Base-by-base conservation (phyloP, 2,329 filamentous ascomycete genomes). In the Mycogone perniciosa region DNA sequence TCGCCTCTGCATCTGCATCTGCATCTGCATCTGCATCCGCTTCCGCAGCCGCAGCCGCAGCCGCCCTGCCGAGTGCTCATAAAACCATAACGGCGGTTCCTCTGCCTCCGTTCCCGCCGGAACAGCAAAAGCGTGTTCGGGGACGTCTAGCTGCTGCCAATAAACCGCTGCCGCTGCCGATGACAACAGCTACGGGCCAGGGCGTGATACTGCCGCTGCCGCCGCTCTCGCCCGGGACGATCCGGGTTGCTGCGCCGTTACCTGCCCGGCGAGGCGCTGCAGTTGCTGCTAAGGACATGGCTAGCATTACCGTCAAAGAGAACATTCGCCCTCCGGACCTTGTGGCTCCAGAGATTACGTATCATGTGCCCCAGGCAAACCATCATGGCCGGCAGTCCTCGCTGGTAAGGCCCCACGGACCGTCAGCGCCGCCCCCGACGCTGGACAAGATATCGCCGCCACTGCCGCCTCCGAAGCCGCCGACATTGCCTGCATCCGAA, bases 281-380 rank as follows among this genome's bases (percentile, higher is more conserved):
- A 30, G 42, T 45, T 37, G 52, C 50, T 35, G 20, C 20, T 2
- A 20, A 20, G 20, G 54, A 52, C 31, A 64, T 64, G 62, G 58
- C 54, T 38, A 60, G 53, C 52, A 42, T 61, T 42, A 49, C 57
- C 31, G 37, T 53, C 33, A 61, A 60, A 39, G 60, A 62, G 11
- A 58, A 58, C 41, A 48, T 62, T 27, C 66, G 66, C 4, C 62
- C 62, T 6, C 64, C 68, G 11, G 62, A 67, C 52, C 58, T 71
- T 11, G 67, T 70, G 53, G 65, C 68, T 10, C 70, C 69, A n/a
- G 67, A 72, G 50, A 70, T 70, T 46, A 67, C 67, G 31, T 71
- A 72, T 50, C 69, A 71, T 48, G 64, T 67, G 2, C 64, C 68
- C 11, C 68, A 71, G 20, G 51, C 60, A n/a, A 57, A 63, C 30